Base-by-base conservation (phyloP, 2,329 filamentous ascomycete genomes). In the Penicillium sp. region DNA sequence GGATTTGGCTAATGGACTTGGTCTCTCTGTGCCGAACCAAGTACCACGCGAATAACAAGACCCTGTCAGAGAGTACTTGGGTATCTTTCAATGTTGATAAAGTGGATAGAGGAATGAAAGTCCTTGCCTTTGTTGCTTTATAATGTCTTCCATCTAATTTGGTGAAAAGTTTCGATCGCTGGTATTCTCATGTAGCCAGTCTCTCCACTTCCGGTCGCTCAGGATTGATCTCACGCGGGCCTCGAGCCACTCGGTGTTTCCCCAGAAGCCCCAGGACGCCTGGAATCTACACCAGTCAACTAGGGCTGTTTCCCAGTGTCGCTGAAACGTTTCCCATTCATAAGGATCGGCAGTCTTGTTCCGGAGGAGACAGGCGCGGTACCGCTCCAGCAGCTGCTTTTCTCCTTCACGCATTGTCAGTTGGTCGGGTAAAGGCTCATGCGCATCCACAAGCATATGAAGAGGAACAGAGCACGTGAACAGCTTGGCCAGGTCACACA, bases 251-350 rank as follows among this genome's bases (percentile, higher is more conserved):
- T 80, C 77, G 0, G 81, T 84, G 37, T 86, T 85, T 0, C 83
- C 83, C 83, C 83, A 86, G 58, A 85, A 85, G 0, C 83, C 83
- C 83, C 83, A 86, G 0, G 82, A 84, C 0, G 83, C 83, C 68
- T 85, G 83, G 53, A 86, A 86, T 6, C 83, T 69, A 58, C 86
- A 79, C 87, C 87, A 90, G 65, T 90, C 87, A 0, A 89, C 85
- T 3, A 89, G 69, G 0, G 87, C 87, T 3, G 81, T 82, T 69
- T 90, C 85, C 86, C 87, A 89, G 62, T 90, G 86, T 21, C 80
- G 71, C 5, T 80, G 67, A 16, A 89, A 83, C 0, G 73, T 66
- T 0, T 79, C 73, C 82, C 84, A 88, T 0, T 77, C 72, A 54
- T 89, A 89, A 31, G 75, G 74, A 0, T 51, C 58, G 6, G 53